A percentile compares a stretch with the other conserved stretches of the same genome.
Evolutionary conservation across 2,329 filamentous ascomycete species (phyloP).

Genomic region (Cadophora gregata): DNA sequence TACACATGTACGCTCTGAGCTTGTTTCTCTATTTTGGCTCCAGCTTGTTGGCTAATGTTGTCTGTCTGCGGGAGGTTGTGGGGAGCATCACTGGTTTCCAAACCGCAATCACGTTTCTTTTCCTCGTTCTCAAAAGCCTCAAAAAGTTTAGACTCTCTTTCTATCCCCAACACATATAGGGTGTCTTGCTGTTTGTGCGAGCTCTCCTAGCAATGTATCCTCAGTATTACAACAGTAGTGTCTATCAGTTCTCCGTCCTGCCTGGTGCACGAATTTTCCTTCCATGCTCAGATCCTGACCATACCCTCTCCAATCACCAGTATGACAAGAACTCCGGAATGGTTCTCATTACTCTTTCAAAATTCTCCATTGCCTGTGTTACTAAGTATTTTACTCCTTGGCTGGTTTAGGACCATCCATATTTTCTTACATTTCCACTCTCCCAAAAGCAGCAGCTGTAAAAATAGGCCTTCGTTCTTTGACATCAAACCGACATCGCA

Average conservation of each 20-base stretch:
- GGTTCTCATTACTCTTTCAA: not conserved
- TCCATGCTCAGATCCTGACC: not conserved
- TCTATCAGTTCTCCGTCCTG: constrained; percentile 18
- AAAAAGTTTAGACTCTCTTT: constrained; percentile 42
- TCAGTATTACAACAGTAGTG: constrained; percentile 22
- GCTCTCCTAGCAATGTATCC: constrained; percentile 31
- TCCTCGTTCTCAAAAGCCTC: constrained; percentile 34
- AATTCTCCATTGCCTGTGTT: not conserved
- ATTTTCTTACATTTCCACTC: not conserved
- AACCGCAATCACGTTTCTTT: constrained; percentile 30
- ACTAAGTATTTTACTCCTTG: not conserved
- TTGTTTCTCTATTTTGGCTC: constrained; percentile 31
- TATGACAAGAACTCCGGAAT: not conserved
- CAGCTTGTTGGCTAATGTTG: constrained; percentile 25
- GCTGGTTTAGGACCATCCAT: constrained; percentile 1
- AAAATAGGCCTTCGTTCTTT: not conserved
- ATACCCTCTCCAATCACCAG: not conserved
- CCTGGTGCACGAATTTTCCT: not conserved
- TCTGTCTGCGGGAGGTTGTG: constrained; percentile 24
- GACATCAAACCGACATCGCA: not conserved
- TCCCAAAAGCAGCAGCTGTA: constrained; percentile 2
- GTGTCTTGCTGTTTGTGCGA: constrained; percentile 37
- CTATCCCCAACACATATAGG: constrained; percentile 26
- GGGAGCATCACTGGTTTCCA: constrained; percentile 24
- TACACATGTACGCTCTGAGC: constrained; percentile 38